Conservation (phyloP, 1,139 yeast genomes). For the Pichia terricola region DNA sequence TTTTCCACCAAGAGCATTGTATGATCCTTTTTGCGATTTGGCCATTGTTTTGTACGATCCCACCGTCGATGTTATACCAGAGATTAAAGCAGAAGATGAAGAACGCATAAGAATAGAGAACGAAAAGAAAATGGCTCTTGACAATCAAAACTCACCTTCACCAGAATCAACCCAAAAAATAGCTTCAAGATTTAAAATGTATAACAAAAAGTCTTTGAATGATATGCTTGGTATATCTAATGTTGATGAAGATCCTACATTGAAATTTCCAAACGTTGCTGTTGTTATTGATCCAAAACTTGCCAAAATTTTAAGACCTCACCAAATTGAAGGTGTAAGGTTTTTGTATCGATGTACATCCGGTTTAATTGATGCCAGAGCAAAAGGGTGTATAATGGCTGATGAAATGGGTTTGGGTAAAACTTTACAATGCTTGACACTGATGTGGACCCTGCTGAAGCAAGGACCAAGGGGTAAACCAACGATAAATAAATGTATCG, state of each 20-base stretch:
- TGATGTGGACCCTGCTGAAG: constrained; percentile 86
- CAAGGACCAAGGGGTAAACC: constrained; percentile 87
- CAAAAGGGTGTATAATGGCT: constrained; percentile 98
- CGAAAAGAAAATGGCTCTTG: constrained; percentile 12
- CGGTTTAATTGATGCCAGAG: constrained; percentile 76
- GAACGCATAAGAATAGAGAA: constrained; percentile 1
- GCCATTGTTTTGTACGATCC: constrained; percentile 96
- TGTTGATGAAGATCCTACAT: constrained; percentile 34
- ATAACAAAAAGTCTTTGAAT: constrained; percentile 55
- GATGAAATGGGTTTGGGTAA: constrained; percentile 99
- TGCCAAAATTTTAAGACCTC: constrained; percentile 82
- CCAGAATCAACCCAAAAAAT: constrained; percentile 12
- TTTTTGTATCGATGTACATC: constrained; percentile 85
- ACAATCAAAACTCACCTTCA: constrained; percentile 4
- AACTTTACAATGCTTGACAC: constrained; percentile 83
- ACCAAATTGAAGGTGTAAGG: constrained; percentile 92
- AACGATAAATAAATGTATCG: constrained; percentile 81
- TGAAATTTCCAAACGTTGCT: constrained; percentile 73
- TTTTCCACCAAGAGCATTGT: constrained; percentile 78
- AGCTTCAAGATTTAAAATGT: constrained; percentile 21
- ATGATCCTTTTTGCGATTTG: constrained; percentile 87
- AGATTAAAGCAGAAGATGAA: constrained; percentile 22
- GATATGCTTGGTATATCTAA: constrained; percentile 70
- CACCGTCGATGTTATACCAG: constrained; percentile 63
- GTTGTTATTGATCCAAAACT: constrained; percentile 91